Percentiles rank a stretch among this genome's conserved stretches.
These are phyloP conservation scores for Crucibulum laeve DNA, from an alignment of 768 basidiomycete species.

Conservation along the genomic window DNA sequence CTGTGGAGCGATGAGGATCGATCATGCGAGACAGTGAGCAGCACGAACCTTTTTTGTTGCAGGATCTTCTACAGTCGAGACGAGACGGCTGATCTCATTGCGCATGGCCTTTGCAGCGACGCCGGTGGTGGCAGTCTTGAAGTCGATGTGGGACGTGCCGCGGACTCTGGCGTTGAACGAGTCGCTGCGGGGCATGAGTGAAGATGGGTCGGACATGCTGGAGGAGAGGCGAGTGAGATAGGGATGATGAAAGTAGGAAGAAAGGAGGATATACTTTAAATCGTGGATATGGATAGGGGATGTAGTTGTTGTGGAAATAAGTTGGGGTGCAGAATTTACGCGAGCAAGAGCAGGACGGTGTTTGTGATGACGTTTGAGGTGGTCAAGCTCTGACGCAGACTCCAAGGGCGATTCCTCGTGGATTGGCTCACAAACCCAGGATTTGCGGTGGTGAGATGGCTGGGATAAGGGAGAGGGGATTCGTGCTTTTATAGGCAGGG, in stretches of 20 bases:
- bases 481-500: too few species aligned
- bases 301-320: constrained; percentile 64
- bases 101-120: constrained; percentile 95
- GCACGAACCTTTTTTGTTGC: constrained; percentile 71
- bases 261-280: constrained; percentile 28
- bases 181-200: constrained; percentile 58
- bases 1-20: constrained; percentile 32
- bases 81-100: constrained; percentile 95
- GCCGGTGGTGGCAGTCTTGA: constrained; percentile 96
- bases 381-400: constrained; percentile 24
- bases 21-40: constrained; percentile 11
- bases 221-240: constrained; percentile 10
- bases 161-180: constrained; percentile 70
- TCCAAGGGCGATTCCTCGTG: constrained; percentile 41
- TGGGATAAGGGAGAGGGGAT: constrained; percentile 8
- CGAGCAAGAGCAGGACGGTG: constrained; percentile 40
- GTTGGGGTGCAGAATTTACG: constrained; percentile 49
- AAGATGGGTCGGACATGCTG: constrained; percentile 54
- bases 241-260: constrained; percentile 11
- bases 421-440: constrained; percentile 43
- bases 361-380: constrained; percentile 63
- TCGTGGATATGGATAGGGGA: constrained; percentile 53
- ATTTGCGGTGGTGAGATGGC: constrained; percentile 21
- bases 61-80: constrained; percentile 77
- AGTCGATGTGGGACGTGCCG: constrained; percentile 83